phyloP scores from a whole-genome alignment of 2,329 filamentous ascomycete species.

The Arthrobotrys musiformis region DNA sequence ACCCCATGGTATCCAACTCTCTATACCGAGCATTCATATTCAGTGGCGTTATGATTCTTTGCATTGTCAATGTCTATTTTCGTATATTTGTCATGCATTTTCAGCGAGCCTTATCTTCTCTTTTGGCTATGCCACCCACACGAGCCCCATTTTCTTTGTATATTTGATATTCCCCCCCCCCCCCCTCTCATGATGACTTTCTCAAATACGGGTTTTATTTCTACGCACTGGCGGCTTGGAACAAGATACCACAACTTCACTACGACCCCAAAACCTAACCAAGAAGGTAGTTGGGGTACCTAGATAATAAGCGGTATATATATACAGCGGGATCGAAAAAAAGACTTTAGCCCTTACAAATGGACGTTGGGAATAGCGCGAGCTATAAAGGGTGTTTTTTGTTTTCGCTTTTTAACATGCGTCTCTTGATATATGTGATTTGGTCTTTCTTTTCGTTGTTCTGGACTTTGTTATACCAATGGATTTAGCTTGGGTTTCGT shows the following conservation, averaged over 20 bases:
- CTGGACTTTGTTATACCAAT: neutral
- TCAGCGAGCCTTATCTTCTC: conserved; percentile 50
- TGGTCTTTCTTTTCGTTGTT: conserved; percentile 5
- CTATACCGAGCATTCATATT: conserved; percentile 30
- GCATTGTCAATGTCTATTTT: conserved; percentile 24
- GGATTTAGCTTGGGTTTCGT: conserved; percentile 7
- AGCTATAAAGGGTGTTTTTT: conserved; percentile 51
- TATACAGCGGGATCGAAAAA: conserved; percentile 44
- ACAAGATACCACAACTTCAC: conserved; percentile 35
- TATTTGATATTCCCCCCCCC: conserved; percentile 17
- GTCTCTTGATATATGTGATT: neutral
- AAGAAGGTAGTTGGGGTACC: conserved; percentile 40
- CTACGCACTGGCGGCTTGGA: conserved; percentile 54
- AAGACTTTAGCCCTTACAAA: conserved; percentile 20
- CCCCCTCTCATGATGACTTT: conserved; percentile 13
- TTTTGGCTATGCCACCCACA: conserved; percentile 4
- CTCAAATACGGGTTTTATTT: conserved; percentile 28
- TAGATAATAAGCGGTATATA: conserved; percentile 36
- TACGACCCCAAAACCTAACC: conserved; percentile 11
- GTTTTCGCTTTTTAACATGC: conserved; percentile 1
- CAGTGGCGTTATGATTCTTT: conserved; percentile 37
- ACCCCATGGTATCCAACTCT: conserved; percentile 3
- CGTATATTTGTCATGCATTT: conserved; percentile 45
- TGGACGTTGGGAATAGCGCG: conserved; percentile 43
- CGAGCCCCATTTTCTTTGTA: conserved; percentile 1